These are phyloP conservation scores for Magnolia officinalis DNA, from an alignment of 164 flowering plant species.

Conservation along the genomic window DNA sequence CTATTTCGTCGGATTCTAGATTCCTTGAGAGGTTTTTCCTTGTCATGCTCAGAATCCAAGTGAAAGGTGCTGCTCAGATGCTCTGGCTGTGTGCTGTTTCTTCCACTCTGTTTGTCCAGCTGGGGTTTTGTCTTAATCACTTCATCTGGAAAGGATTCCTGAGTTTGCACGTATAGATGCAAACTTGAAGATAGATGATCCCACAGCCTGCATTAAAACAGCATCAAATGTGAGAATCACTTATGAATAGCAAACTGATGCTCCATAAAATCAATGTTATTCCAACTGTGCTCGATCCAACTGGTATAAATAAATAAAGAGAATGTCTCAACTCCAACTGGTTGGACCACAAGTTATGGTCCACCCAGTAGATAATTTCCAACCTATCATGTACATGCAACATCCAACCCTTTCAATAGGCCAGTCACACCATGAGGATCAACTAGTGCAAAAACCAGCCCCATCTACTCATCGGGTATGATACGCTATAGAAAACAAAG, in stretches of 20 bases:
- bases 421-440: no score
- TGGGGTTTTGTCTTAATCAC: conserved; percentile 26
- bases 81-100: conserved; percentile 17
- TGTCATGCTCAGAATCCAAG: conserved; percentile 43
- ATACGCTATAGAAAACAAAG: no score
- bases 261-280: not conserved
- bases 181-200: conserved; percentile 68
- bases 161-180: conserved; percentile 48
- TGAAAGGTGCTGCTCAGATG: conserved; percentile 5
- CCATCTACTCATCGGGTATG: no score
- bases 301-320: not conserved
- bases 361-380: no score
- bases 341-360: no score
- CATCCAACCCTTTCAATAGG: no score
- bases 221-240: conserved; percentile 3
- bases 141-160: conserved; percentile 35
- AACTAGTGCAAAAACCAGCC: no score
- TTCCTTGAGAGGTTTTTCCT: conserved; percentile 30
- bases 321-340: no score
- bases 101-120: conserved; percentile 18
- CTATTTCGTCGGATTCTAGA: conserved; percentile 46
- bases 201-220: conserved; percentile 71
- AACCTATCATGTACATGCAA: no score
- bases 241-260: not conserved
- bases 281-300: not conserved